Percentiles rank a stretch among this genome's conserved stretches.
phyloP scores from a whole-genome alignment of 2,329 filamentous ascomycete species.

The Aspergillus felis region DNA sequence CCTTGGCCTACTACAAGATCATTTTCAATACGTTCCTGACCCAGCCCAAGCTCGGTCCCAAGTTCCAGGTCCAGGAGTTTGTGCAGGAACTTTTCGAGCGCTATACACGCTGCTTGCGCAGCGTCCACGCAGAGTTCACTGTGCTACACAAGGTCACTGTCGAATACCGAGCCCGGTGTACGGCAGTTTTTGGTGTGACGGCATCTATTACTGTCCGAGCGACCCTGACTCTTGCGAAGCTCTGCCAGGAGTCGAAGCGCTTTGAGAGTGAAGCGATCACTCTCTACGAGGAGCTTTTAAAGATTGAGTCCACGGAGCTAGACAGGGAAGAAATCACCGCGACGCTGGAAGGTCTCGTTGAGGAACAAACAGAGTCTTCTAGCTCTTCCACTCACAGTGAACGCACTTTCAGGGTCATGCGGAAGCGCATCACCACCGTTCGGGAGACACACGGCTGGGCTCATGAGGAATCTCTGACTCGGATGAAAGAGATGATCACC shows the following conservation, averaged over 20 bases:
- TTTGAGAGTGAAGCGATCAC: constrained; percentile 33
- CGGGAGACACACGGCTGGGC: constrained; percentile 37
- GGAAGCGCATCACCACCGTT: constrained; percentile 26
- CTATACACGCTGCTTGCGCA: constrained; percentile 35
- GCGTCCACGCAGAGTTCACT: constrained; percentile 26
- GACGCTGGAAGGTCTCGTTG: constrained; percentile 35
- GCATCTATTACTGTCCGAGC: constrained; percentile 37
- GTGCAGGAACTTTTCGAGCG: constrained; percentile 31
- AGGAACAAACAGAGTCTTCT: constrained; percentile 31
- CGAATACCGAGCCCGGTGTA: constrained; percentile 33
- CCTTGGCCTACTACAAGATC: constrained; percentile 31
- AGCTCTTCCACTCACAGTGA: constrained; percentile 28
- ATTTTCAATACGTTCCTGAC: constrained; percentile 35
- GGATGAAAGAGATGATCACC: constrained; percentile 34
- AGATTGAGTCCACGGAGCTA: constrained; percentile 29
- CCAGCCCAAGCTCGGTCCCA: constrained; percentile 26
- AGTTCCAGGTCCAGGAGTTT: constrained; percentile 33
- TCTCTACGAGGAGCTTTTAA: constrained; percentile 38
- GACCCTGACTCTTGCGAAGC: constrained; percentile 32
- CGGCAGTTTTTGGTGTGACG: constrained; percentile 31
- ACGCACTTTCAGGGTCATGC: constrained; percentile 26
- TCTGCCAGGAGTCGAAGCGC: constrained; percentile 37
- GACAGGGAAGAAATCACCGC: constrained; percentile 33
- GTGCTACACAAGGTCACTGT: constrained; percentile 32
- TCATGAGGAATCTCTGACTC: constrained; percentile 36